These are phyloP conservation scores for Leptographium galeiforme DNA, from an alignment of 2,329 filamentous ascomycete species.

Conservation along the genomic window DNA sequence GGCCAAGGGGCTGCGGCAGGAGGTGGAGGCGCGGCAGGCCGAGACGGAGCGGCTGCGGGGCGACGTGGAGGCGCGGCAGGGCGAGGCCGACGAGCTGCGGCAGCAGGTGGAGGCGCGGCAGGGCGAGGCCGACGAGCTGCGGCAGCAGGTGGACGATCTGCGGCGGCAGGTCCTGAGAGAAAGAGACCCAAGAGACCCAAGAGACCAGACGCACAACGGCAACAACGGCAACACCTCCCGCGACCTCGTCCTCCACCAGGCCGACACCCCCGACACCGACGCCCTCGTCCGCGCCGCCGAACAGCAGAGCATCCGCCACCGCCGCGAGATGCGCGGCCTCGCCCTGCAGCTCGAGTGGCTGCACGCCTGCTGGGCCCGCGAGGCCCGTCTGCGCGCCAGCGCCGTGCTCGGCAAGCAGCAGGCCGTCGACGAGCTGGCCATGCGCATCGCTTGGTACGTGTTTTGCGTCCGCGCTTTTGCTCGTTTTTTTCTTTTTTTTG, in stretches of 20 bases:
- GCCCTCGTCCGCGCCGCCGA: slow-evolving; percentile 44
- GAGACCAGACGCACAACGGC: too few relatives aligned
- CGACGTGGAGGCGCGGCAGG: slow-evolving; percentile 40
- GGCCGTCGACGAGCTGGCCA: slow-evolving; percentile 63
- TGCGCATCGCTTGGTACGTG: slow-evolving; percentile 82
- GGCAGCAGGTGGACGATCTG: not conserved
- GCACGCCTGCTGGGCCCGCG: slow-evolving; percentile 65
- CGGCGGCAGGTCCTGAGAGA: too few relatives aligned
- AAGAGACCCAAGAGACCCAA: too few relatives aligned
- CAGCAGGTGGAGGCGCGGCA: slow-evolving; percentile 26
- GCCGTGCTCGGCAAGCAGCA: slow-evolving; percentile 80
- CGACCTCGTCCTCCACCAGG: not conserved
- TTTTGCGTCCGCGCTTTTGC: too few relatives aligned
- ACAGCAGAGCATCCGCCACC: slow-evolving; percentile 54
- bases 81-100: slow-evolving; percentile 24
- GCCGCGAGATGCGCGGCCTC: slow-evolving; percentile 67
- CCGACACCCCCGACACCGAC: slow-evolving; percentile 37
- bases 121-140: slow-evolving; percentile 4
- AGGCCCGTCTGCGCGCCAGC: slow-evolving; percentile 66
- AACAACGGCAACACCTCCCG: too few relatives aligned
- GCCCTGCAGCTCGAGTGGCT: slow-evolving; percentile 86
- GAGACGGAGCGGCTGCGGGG: slow-evolving; percentile 40
- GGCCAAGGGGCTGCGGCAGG: slow-evolving; percentile 35
- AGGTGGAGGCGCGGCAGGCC: slow-evolving; percentile 18
- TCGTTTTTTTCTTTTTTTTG: not conserved